These are phyloP conservation scores for Kodamaea restingae DNA, from an alignment of 805 yeast species.

Conservation along the genomic window DNA sequence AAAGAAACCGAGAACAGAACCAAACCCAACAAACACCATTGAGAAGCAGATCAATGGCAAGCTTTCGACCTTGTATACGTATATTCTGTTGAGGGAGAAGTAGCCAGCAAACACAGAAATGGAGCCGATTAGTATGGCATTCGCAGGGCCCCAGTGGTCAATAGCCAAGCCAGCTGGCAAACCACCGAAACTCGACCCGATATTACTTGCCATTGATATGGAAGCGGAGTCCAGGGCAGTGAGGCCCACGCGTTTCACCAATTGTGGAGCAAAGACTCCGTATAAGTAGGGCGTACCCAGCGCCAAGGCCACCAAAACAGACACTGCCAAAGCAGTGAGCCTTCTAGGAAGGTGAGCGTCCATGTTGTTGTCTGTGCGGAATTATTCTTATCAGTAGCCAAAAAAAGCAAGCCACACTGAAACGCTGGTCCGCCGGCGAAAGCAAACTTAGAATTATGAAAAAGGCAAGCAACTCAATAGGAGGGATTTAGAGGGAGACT, in stretches of 20 bases:
- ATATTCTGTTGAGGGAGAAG: slow-evolving; percentile 45
- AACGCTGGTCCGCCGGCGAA: too few relatives aligned
- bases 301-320: slow-evolving; percentile 53
- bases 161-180: slow-evolving; percentile 66
- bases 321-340: slow-evolving; percentile 25
- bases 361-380: slow-evolving; percentile 1
- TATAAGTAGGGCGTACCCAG: slow-evolving; percentile 74
- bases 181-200: slow-evolving; percentile 70
- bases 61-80: slow-evolving; percentile 35
- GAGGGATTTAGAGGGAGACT: too few relatives aligned
- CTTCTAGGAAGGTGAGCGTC: slow-evolving; percentile 15
- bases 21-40: slow-evolving; percentile 56
- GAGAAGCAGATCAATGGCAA: slow-evolving; percentile 44
- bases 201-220: slow-evolving; percentile 55
- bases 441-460: too few relatives aligned
- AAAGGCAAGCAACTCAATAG: too few relatives aligned
- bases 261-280: slow-evolving; percentile 74
- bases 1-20: slow-evolving; percentile 61
- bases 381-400: neutral
- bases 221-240: slow-evolving; percentile 61
- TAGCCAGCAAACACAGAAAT: slow-evolving; percentile 53
- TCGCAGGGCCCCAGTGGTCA: slow-evolving; percentile 55
- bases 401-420: neutral
- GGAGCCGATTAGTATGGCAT: slow-evolving; percentile 54
- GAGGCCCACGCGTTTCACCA: slow-evolving; percentile 52